Percentiles rank a stretch among this genome's conserved stretches.
Evolutionary conservation across 495 filamentous ascomycete genomes (phyloP).

Genomic region (Tuber aestivum): DNA sequence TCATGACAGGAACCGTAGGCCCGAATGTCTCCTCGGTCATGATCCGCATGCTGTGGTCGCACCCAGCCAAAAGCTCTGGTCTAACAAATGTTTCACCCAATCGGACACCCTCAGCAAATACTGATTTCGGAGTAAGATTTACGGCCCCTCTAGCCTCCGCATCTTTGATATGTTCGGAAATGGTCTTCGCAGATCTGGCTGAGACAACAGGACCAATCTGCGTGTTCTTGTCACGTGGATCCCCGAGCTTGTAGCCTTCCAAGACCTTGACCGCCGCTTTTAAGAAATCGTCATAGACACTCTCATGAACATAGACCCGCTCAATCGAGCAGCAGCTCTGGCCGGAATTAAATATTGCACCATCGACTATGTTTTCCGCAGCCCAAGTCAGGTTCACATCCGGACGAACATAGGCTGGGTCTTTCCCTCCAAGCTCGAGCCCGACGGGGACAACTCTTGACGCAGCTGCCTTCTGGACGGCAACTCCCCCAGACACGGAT

Average conservation of each 20-base stretch:
- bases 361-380: constrained; percentile 86
- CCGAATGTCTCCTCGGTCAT: constrained; percentile 98
- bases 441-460: constrained; percentile 76
- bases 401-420: constrained; percentile 78
- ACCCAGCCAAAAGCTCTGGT: constrained; percentile 74
- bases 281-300: constrained; percentile 75
- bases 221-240: constrained; percentile 71
- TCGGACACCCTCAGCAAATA: constrained; percentile 32
- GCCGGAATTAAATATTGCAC: constrained; percentile 91
- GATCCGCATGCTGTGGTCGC: constrained; percentile 76
- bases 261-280: constrained; percentile 71
- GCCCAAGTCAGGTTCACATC: constrained; percentile 88
- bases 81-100: constrained; percentile 62
- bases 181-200: constrained; percentile 63
- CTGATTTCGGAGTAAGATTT: constrained; percentile 64
- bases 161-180: constrained; percentile 73
- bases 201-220: constrained; percentile 88
- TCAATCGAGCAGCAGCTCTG: constrained; percentile 95
- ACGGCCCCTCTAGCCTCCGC: constrained; percentile 77
- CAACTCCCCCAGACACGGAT: constrained; percentile 78
- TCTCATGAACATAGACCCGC: constrained; percentile 83
- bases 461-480: constrained; percentile 75
- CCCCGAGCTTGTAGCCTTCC: constrained; percentile 78
- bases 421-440: constrained; percentile 87
- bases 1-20: constrained; percentile 89